Evolutionary conservation across 495 filamentous ascomycete species (phyloP), one percentile per base, ranked within the genome.

Genomic region (Neurospora tetraspora): DNA sequence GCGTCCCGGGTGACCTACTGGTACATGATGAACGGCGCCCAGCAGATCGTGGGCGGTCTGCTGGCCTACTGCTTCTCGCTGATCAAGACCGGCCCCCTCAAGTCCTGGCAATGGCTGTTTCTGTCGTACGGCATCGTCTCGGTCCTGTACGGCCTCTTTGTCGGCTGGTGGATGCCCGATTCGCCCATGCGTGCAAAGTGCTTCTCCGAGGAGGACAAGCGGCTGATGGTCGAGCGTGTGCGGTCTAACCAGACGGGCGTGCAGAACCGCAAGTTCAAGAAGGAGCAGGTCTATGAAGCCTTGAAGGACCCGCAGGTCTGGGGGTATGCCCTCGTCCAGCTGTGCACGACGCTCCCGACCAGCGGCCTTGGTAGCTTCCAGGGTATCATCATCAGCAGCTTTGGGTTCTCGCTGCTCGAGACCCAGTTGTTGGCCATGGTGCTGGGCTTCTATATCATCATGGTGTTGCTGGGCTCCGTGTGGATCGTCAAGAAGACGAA

Each of bases 21-120:
- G 89, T 89, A 91, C 78, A 90, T 89, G 87, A 90, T 89, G 86
- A 90, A 90, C 77, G 88, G 88, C 11, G 84, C 82, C 7, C 88
- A 89, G 70, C 82, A 84, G 72, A 82, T 88, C 53, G 84, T 89
- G 59, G 86, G 87, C 34, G 86, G 87, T 9, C 79, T 89, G 4
- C 79, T 89, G 59, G 86, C 83, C 38, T 90, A 86, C 78, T 87
- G 85, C 43, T 88, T 89, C 70, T 86, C 84, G 45, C 82, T 85
- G 71, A 83, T 89, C 77, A 78, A 77, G 16, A 77, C 73, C 12
- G 82, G 82, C 8, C 81, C 82, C 10, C 80, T 88, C n/a, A 80
- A 80, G 72, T 82, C 80, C 59, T 88, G 86, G 85, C 84, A 86
- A 73, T 87, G 85, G 78, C 79, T 85, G 23, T 88, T 87, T 71